Conservation (phyloP, 805 yeast species). For the Candida qinlingensis region DNA sequence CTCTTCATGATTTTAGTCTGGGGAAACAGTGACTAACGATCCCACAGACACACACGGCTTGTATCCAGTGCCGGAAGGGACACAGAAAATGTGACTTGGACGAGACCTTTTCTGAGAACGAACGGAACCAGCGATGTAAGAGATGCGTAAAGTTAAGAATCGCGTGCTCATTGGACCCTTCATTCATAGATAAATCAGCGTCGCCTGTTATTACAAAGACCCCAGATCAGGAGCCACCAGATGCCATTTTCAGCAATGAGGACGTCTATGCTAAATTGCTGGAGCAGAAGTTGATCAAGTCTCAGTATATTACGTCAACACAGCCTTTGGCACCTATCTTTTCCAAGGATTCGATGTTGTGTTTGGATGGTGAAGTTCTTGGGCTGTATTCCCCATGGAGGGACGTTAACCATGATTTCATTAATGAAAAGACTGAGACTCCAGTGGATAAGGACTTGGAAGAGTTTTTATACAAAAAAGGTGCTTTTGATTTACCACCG, state of each 20-base stretch:
- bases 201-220: background rate
- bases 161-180: constrained; percentile 3
- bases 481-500: constrained; percentile 6
- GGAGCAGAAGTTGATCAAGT: constrained; percentile 4
- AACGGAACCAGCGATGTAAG: background rate
- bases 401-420: background rate
- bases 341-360: constrained; percentile 8
- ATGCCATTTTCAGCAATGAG: constrained; percentile 2
- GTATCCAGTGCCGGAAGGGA: constrained; percentile 3
- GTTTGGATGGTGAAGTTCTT: constrained; percentile 11
- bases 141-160: background rate
- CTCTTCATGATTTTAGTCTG: background rate
- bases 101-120: background rate
- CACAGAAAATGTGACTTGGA: constrained; percentile 3
- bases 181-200: background rate
- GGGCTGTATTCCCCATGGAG: constrained; percentile 11
- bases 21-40: background rate
- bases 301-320: constrained; percentile 10
- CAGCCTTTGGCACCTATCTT: constrained; percentile 11
- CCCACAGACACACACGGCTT: constrained; percentile 3
- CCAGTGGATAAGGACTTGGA: constrained; percentile 6
- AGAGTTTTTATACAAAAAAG: constrained; percentile 3
- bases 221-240: background rate
- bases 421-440: background rate
- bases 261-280: constrained; percentile 7